Percentiles rank a stretch among this genome's conserved stretches.
phyloP scores from a whole-genome alignment of 1,139 yeast species.

The Kodamaea fungicola region DNA sequence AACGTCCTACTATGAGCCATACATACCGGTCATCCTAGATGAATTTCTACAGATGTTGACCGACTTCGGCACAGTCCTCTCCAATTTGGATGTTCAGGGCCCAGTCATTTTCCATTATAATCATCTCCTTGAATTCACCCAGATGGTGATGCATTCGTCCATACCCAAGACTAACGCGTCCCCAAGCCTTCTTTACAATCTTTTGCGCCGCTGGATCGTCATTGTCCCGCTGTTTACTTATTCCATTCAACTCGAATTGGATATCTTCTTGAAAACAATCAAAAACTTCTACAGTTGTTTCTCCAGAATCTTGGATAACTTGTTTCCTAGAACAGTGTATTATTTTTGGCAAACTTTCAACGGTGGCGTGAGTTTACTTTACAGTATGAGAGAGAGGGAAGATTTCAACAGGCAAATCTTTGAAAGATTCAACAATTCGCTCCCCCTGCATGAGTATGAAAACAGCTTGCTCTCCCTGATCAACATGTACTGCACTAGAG shows the following conservation, averaged over 20 bases:
- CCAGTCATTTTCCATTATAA: conserved; percentile 14
- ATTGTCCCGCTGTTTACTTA: conserved; percentile 22
- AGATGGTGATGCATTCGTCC: conserved; percentile 5
- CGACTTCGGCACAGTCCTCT: conserved; percentile 8
- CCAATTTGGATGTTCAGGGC: conserved; percentile 2
- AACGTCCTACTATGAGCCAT: conserved; percentile 21
- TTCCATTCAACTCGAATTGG: conserved; percentile 10
- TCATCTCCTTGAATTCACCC: conserved; percentile 9
- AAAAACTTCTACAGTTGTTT: conserved; percentile 18
- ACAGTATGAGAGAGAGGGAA: conserved; percentile 9
- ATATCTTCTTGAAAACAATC: conserved; percentile 18
- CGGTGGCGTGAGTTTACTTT: conserved; percentile 17
- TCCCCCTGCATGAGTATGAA: conserved; percentile 3
- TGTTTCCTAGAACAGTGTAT: conserved; percentile 24
- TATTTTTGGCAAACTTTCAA: conserved; percentile 23
- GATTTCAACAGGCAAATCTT: conserved; percentile 2
- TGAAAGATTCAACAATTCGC: conserved; percentile 1
- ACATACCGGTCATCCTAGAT: conserved; percentile 16
- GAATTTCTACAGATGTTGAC: conserved; percentile 18
- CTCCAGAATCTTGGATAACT: conserved; percentile 18
- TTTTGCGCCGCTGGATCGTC: conserved; percentile 25
- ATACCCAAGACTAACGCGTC: conserved; percentile 8
- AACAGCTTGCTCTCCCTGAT: conserved; percentile 5
- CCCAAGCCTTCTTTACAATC: conserved; percentile 14
- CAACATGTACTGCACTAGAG: conserved; percentile 18